These are phyloP conservation scores for Fusarium metavorans DNA, from an alignment of 2,329 filamentous ascomycete genomes.

Conservation along the genomic window DNA sequence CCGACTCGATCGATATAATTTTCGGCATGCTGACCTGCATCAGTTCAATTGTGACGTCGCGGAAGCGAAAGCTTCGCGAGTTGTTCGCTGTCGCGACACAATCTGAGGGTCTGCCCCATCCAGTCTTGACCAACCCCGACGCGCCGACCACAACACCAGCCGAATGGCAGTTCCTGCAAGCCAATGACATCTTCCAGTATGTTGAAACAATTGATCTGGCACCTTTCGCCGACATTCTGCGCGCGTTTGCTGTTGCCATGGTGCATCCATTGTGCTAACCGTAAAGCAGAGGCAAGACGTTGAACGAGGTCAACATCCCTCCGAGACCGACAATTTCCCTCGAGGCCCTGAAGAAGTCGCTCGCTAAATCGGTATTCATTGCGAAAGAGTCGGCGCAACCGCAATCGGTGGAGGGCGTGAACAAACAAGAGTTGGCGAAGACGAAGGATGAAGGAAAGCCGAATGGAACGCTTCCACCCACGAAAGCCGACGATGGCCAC, in stretches of 20 bases:
- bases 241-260: slow-evolving; percentile 30
- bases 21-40: slow-evolving; percentile 57
- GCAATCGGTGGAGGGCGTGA: slow-evolving; percentile 18
- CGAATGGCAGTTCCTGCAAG: slow-evolving; percentile 68
- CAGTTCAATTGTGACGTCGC: slow-evolving; percentile 82
- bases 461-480: slow-evolving; percentile 17
- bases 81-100: slow-evolving; percentile 84
- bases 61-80: slow-evolving; percentile 91
- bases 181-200: slow-evolving; percentile 71
- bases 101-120: slow-evolving; percentile 70
- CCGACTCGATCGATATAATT: slow-evolving; percentile 60
- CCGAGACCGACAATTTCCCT: slow-evolving; percentile 59
- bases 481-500: slow-evolving; percentile 23
- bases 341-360: slow-evolving; percentile 55
- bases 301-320: slow-evolving; percentile 67
- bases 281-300: slow-evolving; percentile 51
- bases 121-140: slow-evolving; percentile 68
- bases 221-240: slow-evolving; percentile 24
- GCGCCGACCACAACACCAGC: slow-evolving; percentile 63
- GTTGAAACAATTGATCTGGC: slow-evolving; percentile 48
- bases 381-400: slow-evolving; percentile 25
- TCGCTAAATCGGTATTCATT: slow-evolving; percentile 47
- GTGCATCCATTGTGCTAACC: slow-evolving; percentile 39
- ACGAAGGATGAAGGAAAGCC: slow-evolving; percentile 22
- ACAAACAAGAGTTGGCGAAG: slow-evolving; percentile 13